Evolutionary conservation across 495 filamentous ascomycete genomes (phyloP).

Genomic region (Penicillium tannophilum): DNA sequence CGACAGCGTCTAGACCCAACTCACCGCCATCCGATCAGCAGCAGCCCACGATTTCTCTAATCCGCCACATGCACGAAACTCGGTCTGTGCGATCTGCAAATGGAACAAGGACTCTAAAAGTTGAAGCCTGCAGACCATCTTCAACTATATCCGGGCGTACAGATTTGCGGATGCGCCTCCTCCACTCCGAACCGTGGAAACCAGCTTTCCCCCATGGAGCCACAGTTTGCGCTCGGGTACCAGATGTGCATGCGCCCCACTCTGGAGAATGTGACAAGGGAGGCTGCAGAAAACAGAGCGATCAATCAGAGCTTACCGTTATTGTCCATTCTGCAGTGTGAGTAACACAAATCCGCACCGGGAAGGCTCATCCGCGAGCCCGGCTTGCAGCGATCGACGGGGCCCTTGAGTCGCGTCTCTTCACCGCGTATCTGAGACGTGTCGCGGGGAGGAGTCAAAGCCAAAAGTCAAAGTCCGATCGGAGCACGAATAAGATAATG

Average conservation of each 20-base stretch:
- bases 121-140: background rate
- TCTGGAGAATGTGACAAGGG: constrained; percentile 17
- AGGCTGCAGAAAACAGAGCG: constrained; percentile 9
- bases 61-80: background rate
- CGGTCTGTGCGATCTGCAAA: background rate
- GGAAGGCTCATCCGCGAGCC: constrained; percentile 17
- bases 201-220: constrained; percentile 15
- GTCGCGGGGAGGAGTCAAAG: constrained; percentile 8
- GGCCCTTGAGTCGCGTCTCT: constrained; percentile 2
- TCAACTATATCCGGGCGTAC: background rate
- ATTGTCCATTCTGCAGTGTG: constrained; percentile 18
- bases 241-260: constrained; percentile 12
- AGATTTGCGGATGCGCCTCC: constrained; percentile 10
- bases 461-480: background rate
- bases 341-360: constrained; percentile 20
- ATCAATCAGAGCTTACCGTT: constrained; percentile 10
- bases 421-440: constrained; percentile 16
- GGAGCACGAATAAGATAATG: background rate
- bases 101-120: background rate
- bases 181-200: constrained; percentile 10
- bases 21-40: background rate
- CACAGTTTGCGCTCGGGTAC: constrained; percentile 11
- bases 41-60: background rate
- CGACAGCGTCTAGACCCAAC: background rate
- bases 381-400: constrained; percentile 17